Evolutionary conservation across 768 basidiomycete species (phyloP), one percentile per base, ranked within the genome.

Genomic region (Rubroboletus pulcherrimus): DNA sequence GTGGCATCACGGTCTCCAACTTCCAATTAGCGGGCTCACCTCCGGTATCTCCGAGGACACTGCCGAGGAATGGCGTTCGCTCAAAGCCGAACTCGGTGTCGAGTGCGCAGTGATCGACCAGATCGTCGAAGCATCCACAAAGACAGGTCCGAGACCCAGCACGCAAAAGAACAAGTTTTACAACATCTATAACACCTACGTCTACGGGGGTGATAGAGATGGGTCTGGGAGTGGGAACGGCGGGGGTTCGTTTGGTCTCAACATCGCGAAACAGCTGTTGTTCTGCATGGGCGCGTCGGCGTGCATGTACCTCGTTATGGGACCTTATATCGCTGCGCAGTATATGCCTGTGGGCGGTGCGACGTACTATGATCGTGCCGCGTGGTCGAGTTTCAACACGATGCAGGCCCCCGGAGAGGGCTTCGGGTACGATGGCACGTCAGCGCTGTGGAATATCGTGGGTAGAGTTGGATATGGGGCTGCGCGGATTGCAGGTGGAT

Each of bases 111-210:
- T 89, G 44, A 87, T 93, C 62, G 90, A 93, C 68, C 82, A 85
- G 69, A 75, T 93, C 53, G 81, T 74, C 41, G 73, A 73, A 55
- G 76, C 79, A 4, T 67, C 69, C 21, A 50, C 63, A 15, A 71
- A 66, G 59, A 68, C 69, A 17, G 71, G 72, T 21, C 66, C 65
- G 2, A 54, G 65, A 51, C 72, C 73, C 15, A 70, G 67, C 35
- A 57, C 68, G 55, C 74, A 78, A 12, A 73, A 75, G 45, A 78
- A 77, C 50, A 78, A 84, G 48, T 91, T 92, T 68, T 92, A 89
- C 74, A 92, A 91, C 71, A 89, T 92, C 66, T 91, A 92, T 71
- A 92, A 92, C 70, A 91, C 89, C 26, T 81, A 81, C 55, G 76
- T 81, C 37, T 78, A 80, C 55, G 76, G 78, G 19, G 71, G 71